A percentile compares a stretch with the other conserved stretches of the same genome.
phyloP scores from a whole-genome alignment of 805 yeast species.

The Kluyveromyces lactis region DNA sequence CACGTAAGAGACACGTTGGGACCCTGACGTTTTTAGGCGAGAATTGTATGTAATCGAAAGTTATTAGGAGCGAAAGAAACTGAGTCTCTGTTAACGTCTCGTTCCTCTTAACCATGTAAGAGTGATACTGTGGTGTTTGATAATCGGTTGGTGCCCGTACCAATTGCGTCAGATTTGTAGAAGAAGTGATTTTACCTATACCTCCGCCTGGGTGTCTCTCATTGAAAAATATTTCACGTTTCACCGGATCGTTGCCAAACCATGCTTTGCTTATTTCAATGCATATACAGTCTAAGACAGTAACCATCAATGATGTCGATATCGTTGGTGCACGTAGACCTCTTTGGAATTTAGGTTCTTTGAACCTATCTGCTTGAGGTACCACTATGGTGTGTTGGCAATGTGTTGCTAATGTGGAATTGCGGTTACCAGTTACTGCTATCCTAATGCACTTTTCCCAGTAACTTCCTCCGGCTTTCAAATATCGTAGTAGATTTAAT shows the following conservation, averaged over 20 bases:
- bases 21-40: not conserved
- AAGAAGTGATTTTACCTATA: constrained; percentile 42
- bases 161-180: not conserved
- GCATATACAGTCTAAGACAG: constrained; percentile 70
- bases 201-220: constrained; percentile 88
- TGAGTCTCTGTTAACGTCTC: constrained; percentile 1
- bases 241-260: constrained; percentile 45
- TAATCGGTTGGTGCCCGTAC: not conserved
- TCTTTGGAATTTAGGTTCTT: constrained; percentile 51
- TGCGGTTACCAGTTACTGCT: constrained; percentile 11
- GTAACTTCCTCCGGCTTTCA: constrained; percentile 6
- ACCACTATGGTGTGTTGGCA: constrained; percentile 29
- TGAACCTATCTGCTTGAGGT: constrained; percentile 38
- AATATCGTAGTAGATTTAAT: constrained; percentile 25
- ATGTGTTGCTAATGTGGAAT: constrained; percentile 12
- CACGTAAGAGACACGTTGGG: not conserved
- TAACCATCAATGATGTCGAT: constrained; percentile 67
- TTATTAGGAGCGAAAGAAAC: not conserved
- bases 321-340: constrained; percentile 87
- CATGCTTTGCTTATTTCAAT: constrained; percentile 60
- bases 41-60: constrained; percentile 1
- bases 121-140: not conserved
- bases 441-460: constrained; percentile 6
- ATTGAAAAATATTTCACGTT: constrained; percentile 51
- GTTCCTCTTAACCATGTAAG: not conserved